Evolutionary conservation across 805 yeast genomes (phyloP).

Genomic region (Yarrowia sp.): DNA sequence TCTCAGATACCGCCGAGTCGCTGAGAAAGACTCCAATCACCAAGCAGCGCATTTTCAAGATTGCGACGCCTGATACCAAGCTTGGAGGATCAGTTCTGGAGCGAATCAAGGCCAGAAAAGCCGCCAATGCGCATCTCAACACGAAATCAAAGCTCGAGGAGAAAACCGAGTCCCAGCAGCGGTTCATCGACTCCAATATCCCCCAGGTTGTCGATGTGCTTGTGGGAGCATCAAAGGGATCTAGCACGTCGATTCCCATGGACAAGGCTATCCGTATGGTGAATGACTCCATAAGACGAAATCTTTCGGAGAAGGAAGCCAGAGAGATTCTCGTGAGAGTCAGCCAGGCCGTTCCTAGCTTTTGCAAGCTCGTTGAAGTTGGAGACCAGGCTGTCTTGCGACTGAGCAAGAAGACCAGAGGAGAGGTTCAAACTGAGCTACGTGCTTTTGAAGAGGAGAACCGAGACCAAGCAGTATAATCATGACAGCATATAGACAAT

Average conservation of each 20-base stretch:
- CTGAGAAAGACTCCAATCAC: background rate
- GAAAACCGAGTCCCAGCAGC: background rate
- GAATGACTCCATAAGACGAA: background rate
- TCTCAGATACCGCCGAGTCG: background rate
- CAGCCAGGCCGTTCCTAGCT: background rate
- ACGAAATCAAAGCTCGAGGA: background rate
- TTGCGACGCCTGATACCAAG: slow-evolving; percentile 9
- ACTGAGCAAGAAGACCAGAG: background rate
- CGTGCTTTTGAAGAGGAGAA: background rate
- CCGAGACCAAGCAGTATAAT: background rate
- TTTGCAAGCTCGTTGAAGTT: background rate
- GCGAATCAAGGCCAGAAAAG: slow-evolving; percentile 38
- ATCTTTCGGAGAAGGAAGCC: slow-evolving; percentile 1
- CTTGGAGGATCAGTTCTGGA: slow-evolving; percentile 34
- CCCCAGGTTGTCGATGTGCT: background rate
- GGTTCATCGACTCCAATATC: slow-evolving; percentile 14
- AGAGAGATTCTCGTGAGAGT: background rate
- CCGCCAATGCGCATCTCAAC: slow-evolving; percentile 15
- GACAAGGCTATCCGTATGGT: background rate
- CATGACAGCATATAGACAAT: no score
- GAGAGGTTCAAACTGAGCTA: background rate
- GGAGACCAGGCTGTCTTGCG: slow-evolving; percentile 5
- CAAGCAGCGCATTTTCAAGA: slow-evolving; percentile 9
- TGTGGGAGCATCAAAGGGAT: background rate
- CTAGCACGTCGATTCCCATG: background rate